Base-by-base conservation (phyloP, 768 basidiomycete species). In the Neoboletus subvelutipes region DNA sequence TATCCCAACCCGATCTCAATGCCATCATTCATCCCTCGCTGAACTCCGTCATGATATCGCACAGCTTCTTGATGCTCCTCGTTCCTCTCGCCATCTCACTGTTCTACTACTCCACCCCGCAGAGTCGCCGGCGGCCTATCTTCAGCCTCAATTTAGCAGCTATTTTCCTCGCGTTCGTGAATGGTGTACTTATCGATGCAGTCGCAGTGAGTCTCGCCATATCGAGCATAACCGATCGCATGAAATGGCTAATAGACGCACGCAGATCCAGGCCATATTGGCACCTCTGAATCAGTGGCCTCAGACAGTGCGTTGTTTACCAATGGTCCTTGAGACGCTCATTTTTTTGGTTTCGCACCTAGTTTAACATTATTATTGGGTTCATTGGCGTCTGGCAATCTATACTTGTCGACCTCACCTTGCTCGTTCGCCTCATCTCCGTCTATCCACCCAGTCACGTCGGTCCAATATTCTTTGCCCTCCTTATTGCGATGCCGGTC, bases 211-310 rank as follows among this genome's bases (percentile, higher is more conserved):
- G 58, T 45, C 10, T 3, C 13, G 28, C 10, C 17, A 43, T 4
- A 8, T 11, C 20, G 18, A 26, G 24, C 5, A n/a, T 15, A 24
- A 18, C 12, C 31, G 13, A 28, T n/a, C 20, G 5, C 42, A 45
- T 37, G 2, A 18, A 24, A 20, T 36, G 3, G 33, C 22, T 43
- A 33, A 58, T 45, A 12, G 15, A 33, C 12, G 1, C 22, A 18
- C 29, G 17, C 51, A 72, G 69, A 54, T 72, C 8, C 63, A 68
- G 28, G 22, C 45, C 4, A 55, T 73, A 24, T 50, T 71, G 10
- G 42, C 62, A 1, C 71, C 71, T 29, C 52, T 55, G 9, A 13
- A 63, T 5, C 51, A 61, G 1, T 62, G 58, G 41, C 58, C 55
- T 28, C 7, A 28, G 20, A 17, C 7, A 0, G 28, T 64, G 10